phyloP scores from a whole-genome alignment of 129 eudicot species.

The Erigeron canadensis region DNA sequence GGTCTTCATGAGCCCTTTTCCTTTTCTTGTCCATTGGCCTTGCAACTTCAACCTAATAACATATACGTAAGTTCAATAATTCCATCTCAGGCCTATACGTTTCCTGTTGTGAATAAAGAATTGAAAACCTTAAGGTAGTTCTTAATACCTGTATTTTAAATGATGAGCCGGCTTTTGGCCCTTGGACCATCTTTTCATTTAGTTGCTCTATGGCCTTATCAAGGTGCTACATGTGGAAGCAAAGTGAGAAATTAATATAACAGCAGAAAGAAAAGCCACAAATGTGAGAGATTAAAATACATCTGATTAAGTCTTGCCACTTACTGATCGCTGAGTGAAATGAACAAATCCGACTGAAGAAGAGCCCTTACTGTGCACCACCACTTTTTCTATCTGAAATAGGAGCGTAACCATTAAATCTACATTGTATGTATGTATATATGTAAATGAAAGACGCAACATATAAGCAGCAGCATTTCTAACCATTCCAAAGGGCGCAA shows the following conservation, averaged over 20 bases:
- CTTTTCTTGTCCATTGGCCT: conserved; percentile 76
- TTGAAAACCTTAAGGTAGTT: conserved; percentile 13
- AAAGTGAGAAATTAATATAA: conserved; percentile 13
- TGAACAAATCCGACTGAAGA: conserved; percentile 73
- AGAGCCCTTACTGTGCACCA: conserved; percentile 52
- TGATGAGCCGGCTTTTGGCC: conserved; percentile 59
- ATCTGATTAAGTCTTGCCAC: conserved; percentile 17
- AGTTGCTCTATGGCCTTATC: conserved; percentile 61
- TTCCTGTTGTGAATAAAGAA: conserved; percentile 8
- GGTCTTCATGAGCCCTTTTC: conserved; percentile 64
- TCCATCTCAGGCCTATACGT: conserved; percentile 5
- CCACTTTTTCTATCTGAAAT: conserved; percentile 79
- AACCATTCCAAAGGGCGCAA: conserved; percentile 70
- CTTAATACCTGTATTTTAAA: conserved; percentile 54
- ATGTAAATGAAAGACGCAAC: not conserved
- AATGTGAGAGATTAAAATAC: not conserved
- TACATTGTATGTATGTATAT: not conserved
- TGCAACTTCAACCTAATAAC: conserved; percentile 76
- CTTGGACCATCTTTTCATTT: conserved; percentile 58
- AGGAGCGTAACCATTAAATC: conserved; percentile 18
- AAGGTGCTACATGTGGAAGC: conserved; percentile 52
- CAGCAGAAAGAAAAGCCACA: not conserved
- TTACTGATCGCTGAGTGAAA: conserved; percentile 65
- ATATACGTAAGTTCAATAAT: conserved; percentile 14
- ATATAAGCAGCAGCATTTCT: conserved; percentile 2